These are phyloP conservation scores for Themeda triandra DNA, from an alignment of 176 grass and related monocot species.

Conservation along the genomic window DNA sequence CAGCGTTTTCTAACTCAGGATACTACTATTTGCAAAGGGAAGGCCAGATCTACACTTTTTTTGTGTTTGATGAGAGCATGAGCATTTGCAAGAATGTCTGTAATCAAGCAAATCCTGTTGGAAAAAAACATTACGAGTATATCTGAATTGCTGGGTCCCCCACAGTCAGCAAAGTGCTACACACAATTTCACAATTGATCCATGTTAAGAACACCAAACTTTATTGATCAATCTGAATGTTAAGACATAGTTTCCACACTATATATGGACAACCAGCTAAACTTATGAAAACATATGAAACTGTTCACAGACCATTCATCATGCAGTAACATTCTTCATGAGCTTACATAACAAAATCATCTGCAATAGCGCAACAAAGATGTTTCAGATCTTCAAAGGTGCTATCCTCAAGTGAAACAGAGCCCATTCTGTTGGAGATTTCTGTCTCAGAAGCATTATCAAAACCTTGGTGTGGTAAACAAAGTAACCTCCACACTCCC, in stretches of 20 bases:
- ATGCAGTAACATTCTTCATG: background rate
- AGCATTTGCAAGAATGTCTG: background rate
- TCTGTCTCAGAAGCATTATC: conserved; percentile 37
- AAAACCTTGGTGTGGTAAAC: conserved; percentile 44
- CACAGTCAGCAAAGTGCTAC: background rate
- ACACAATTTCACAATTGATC: background rate
- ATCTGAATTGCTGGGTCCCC: background rate
- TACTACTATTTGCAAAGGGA: background rate
- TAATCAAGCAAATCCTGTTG: too few species aligned
- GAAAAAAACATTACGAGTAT: background rate
- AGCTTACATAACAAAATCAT: conserved; percentile 20
- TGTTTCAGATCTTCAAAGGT: too few species aligned
- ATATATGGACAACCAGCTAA: background rate
- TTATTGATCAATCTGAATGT: too few species aligned
- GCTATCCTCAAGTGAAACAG: too few species aligned
- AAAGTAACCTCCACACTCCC: conserved; percentile 69
- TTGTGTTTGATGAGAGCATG: background rate
- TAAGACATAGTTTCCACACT: background rate
- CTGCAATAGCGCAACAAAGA: conserved; percentile 36
- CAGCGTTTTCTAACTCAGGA: background rate
- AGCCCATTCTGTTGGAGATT: conserved; percentile 50
- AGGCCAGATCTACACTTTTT: background rate
- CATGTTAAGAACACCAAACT: background rate
- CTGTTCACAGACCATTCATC: background rate
- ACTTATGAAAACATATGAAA: background rate